These are phyloP conservation scores for Helotiales sp. DNA, from an alignment of 2,329 filamentous ascomycete genomes.

Conservation along the genomic window DNA sequence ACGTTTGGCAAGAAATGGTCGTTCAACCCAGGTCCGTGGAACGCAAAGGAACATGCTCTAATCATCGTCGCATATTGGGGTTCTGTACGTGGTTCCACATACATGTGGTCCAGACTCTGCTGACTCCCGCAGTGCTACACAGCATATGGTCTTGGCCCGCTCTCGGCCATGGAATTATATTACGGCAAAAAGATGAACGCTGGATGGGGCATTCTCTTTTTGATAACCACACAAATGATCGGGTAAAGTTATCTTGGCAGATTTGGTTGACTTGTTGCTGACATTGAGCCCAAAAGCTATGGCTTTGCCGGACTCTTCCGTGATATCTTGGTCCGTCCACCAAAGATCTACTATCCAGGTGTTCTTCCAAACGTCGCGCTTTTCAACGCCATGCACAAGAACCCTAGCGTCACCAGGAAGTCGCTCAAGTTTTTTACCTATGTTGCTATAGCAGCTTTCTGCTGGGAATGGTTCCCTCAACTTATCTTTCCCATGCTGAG, in stretches of 20 bases:
- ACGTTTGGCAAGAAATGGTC: constrained; percentile 35
- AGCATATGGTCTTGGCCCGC: constrained; percentile 33
- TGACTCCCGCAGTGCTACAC: constrained; percentile 28
- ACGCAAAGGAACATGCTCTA: constrained; percentile 1
- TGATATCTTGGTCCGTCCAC: constrained; percentile 34
- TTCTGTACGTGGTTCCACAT: constrained; percentile 27
- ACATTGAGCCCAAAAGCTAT: too few species aligned
- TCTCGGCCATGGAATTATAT: constrained; percentile 34
- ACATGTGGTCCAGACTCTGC: not conserved
- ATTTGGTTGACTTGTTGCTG: too few species aligned
- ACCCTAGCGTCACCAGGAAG: constrained; percentile 31
- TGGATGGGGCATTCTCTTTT: constrained; percentile 34
- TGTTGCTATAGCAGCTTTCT: constrained; percentile 30
- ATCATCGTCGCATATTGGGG: constrained; percentile 3
- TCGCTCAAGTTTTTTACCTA: constrained; percentile 33
- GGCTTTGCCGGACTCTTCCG: constrained; percentile 33
- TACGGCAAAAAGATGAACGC: constrained; percentile 30
- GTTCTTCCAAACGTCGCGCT: constrained; percentile 34
- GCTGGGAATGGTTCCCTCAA: constrained; percentile 36
- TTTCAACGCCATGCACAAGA: constrained; percentile 36
- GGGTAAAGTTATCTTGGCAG: too few species aligned
- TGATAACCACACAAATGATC: constrained; percentile 35
- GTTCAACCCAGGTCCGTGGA: constrained; percentile 13
- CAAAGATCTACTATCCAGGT: constrained; percentile 35
- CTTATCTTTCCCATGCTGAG: constrained; percentile 34